Evolutionary conservation across 164 flowering plant species (phyloP).

Genomic region (Vitis labrusca): DNA sequence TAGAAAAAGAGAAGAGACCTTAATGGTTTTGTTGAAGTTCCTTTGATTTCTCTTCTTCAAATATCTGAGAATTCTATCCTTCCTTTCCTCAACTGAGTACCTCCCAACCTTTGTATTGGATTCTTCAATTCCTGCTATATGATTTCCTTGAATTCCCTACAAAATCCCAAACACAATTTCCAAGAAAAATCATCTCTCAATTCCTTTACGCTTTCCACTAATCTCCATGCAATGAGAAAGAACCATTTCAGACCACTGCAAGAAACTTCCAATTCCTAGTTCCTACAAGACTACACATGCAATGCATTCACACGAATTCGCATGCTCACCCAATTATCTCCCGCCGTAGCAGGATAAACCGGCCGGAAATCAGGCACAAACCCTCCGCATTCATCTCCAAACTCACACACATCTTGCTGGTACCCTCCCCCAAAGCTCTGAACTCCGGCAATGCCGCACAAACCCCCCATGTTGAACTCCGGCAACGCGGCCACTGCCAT

Average conservation of each 20-base stretch:
- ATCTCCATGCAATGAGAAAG: neutral
- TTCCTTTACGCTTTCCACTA: neutral
- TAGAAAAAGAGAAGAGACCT: constrained; percentile 36
- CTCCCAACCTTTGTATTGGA: constrained; percentile 40
- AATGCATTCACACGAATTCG: neutral
- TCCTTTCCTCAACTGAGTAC: constrained; percentile 77
- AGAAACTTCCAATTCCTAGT: too few relatives aligned
- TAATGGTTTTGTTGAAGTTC: constrained; percentile 87
- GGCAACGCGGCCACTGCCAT: constrained; percentile 4
- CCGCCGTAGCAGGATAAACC: constrained; percentile 1
- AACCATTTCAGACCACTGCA: too few relatives aligned
- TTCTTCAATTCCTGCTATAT: constrained; percentile 26
- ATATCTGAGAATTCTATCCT: constrained; percentile 65
- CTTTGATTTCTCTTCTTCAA: constrained; percentile 84
- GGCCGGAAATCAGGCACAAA: constrained; percentile 18
- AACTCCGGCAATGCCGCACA: constrained; percentile 1
- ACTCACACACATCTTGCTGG: constrained; percentile 8
- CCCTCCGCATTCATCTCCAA: constrained; percentile 20
- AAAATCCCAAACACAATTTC: neutral
- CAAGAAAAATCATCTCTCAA: too few relatives aligned
- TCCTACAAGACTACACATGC: too few relatives aligned
- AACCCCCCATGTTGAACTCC: constrained; percentile 9
- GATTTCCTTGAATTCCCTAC: constrained; percentile 38
- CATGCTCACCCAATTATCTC: constrained; percentile 31
- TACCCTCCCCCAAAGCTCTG: constrained; percentile 8